phyloP scores from a whole-genome alignment of 768 basidiomycete species.

The Dentipellis sp. region DNA sequence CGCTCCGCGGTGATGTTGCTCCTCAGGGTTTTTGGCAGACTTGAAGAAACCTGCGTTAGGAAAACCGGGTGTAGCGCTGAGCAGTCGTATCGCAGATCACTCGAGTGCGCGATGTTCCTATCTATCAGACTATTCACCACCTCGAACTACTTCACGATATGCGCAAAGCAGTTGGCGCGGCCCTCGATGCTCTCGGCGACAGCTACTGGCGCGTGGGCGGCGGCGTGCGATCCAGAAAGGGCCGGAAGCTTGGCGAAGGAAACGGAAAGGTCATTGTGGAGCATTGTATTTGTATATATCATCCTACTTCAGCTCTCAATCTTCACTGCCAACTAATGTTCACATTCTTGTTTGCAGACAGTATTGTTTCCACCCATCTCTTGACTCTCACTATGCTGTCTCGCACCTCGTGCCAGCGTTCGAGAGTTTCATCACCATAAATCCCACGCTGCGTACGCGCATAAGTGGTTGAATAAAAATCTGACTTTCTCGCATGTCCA shows the following conservation, averaged over 20 bases:
- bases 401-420: conserved; percentile 41
- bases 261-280: conserved; percentile 58
- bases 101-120: conserved; percentile 23
- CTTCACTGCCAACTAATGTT: background rate
- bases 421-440: no score
- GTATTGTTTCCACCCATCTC: conserved; percentile 61
- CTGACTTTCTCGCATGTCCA: no score
- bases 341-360: conserved; percentile 42
- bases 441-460: no score
- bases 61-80: conserved; percentile 44
- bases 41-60: conserved; percentile 54
- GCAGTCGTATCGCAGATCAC: conserved; percentile 57
- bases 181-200: conserved; percentile 64
- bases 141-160: conserved; percentile 64
- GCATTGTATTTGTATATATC: conserved; percentile 58
- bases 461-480: no score
- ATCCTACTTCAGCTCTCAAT: background rate
- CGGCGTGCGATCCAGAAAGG: conserved; percentile 47
- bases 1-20: conserved; percentile 59
- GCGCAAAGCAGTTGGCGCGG: conserved; percentile 53
- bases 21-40: conserved; percentile 78
- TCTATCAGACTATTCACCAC: conserved; percentile 52
- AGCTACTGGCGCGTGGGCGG: conserved; percentile 93
- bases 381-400: conserved; percentile 55
- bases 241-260: conserved; percentile 34